Evolutionary conservation across 352 stramenopile species (phyloP), one percentile per base, ranked within the genome.

Genomic region (Ophiocytium majus): DNA sequence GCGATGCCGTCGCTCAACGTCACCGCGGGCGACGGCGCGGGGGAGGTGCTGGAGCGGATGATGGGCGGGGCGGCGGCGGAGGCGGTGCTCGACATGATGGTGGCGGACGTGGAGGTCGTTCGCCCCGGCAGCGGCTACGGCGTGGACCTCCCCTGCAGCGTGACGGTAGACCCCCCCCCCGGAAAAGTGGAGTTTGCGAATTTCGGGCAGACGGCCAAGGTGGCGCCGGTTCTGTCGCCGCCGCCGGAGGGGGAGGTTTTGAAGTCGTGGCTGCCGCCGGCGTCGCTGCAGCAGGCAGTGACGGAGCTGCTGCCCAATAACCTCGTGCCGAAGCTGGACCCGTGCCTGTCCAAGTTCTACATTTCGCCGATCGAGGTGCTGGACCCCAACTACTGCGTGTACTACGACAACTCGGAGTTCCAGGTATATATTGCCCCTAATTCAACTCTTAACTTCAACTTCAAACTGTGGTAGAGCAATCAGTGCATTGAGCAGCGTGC

Each of bases 381-480:
- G 74, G 86, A 89, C 49, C 86, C 86, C 36, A 89, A 89, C 37
- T 89, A 89, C 76, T 89, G 86, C 57, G 74, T 89, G 14, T 89
- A 89, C 75, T 89, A 87, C 75, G 86, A 89, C 79, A 88, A 89
- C 63, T 33, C 35, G 14, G 83, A 89, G 83, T 89, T 89, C 80
- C 80, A 88, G 80, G 66, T n/a, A n/a, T n/a, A n/a, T n/a, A n/a
- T n/a, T n/a, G n/a, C n/a, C 49, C 50, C 50, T 66, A n/a, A 14
- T 66, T 66, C n/a, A 23, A 14, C 14, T 66, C 14, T 23, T n/a
- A 66, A n/a, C n/a, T 66, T 66, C 50, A 66, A 66, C 14, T 66
- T 66, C n/a, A 66, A 14, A 66, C 14, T 66, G 50, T 66, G 50
- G 50, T 66, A 66, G n/a, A 14, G n/a, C 14, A 66, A 66, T 66